Conservation (phyloP, 805 yeast genomes). For the Teunomyces barrocoloradensis region DNA sequence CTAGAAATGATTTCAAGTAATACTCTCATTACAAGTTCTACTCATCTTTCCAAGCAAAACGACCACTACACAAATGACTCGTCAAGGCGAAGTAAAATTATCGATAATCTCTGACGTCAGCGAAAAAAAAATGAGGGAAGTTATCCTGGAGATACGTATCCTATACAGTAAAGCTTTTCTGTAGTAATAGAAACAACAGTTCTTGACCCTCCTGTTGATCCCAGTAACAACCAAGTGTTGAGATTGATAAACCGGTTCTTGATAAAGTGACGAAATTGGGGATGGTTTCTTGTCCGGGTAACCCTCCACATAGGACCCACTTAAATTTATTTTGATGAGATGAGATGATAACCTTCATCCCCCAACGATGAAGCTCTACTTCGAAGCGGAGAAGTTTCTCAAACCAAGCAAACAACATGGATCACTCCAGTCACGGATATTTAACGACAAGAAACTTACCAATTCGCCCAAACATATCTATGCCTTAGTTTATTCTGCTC, state of each 20-base stretch:
- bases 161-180: too few relatives aligned
- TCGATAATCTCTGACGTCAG: background rate
- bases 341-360: background rate
- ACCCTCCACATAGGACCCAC: too few relatives aligned
- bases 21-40: too few relatives aligned
- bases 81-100: background rate
- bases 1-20: too few relatives aligned
- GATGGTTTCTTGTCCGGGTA: background rate
- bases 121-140: background rate
- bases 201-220: too few relatives aligned
- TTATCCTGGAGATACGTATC: background rate
- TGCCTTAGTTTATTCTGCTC: slow-evolving; percentile 78
- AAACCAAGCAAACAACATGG: slow-evolving; percentile 26
- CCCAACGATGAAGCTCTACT: slow-evolving; percentile 39
- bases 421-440: slow-evolving; percentile 37
- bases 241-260: too few relatives aligned
- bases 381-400: slow-evolving; percentile 42
- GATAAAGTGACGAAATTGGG: too few relatives aligned
- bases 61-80: background rate
- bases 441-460: slow-evolving; percentile 28
- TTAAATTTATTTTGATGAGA: background rate
- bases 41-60: too few relatives aligned
- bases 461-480: slow-evolving; percentile 78
- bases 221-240: too few relatives aligned
- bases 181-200: too few relatives aligned